These are phyloP conservation scores for Selenicereus undatus DNA, from an alignment of 148 eudicot genomes.

Conservation along the genomic window DNA sequence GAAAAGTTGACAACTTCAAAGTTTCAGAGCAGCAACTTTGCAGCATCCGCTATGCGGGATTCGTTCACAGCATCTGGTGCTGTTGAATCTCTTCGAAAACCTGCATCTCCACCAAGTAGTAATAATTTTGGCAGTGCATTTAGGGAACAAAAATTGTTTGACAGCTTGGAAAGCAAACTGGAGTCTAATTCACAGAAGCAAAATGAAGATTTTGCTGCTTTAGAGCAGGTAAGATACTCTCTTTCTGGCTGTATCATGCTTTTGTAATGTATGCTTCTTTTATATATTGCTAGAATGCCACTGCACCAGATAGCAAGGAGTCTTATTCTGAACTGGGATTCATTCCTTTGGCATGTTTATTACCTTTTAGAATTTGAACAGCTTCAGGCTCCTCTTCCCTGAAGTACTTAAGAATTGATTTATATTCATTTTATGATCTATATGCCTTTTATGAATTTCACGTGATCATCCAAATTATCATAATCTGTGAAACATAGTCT, in stretches of 20 bases:
- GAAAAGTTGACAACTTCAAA: conserved; percentile 29
- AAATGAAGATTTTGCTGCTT: conserved; percentile 88
- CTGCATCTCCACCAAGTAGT: conserved; percentile 18
- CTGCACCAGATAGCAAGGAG: neutral
- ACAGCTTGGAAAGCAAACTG: conserved; percentile 35
- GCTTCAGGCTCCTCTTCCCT: neutral
- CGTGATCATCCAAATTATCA: neutral
- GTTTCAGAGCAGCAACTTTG: conserved; percentile 31
- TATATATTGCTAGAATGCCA: neutral
- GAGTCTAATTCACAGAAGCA: conserved; percentile 51
- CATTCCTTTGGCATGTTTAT: neutral
- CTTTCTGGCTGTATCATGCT: neutral
- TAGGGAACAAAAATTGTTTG: conserved; percentile 29
- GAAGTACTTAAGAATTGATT: neutral
- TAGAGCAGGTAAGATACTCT: conserved; percentile 73
- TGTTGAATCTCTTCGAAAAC: conserved; percentile 27
- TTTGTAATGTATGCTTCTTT: neutral
- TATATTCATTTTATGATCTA: neutral
- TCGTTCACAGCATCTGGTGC: conserved; percentile 18
- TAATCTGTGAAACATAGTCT: neutral
- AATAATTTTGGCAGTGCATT: conserved; percentile 32
- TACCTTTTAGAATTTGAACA: neutral
- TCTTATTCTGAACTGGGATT: neutral
- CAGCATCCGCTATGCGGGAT: conserved; percentile 35
- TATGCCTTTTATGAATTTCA: no score